Base-by-base conservation (phyloP, 1,284 basidiomycete species). In the Puccinia coronata region DNA sequence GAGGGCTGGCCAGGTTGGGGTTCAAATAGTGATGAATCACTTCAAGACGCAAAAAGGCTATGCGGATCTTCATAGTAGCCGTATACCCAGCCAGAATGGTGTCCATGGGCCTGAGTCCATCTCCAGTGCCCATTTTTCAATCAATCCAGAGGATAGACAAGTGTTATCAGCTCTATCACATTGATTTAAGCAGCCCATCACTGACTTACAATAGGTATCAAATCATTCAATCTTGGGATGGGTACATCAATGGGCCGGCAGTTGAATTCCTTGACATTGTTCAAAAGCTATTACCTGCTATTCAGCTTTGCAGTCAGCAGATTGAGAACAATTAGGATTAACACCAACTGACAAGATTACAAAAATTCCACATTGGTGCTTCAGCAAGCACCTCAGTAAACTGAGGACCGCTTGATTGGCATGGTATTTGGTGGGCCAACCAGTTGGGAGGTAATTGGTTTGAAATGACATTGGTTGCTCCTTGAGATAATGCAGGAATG, bases 211-310 rank as follows among this genome's bases (percentile, higher is more conserved):
- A 63, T 63, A 5, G 34, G 25, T 6, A 63, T 20, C 11, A 63
- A 20, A 16, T 63, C 59, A 14, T 6, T 31, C 34, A 63, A 63
- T 14, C 5, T 12, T 16, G 59, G 59, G 6, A 31, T 6, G 8
- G 59, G 59, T 20, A 14, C 59, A 39, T 63, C n/a, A 6, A 63
- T 63, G 18, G 59, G 28, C 6, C 25, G 25, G 25, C 59, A 20
- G 34, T 63, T 63, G 59, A 63, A 63, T 31, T 31, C 59, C 25
- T 63, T 63, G 59, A 63, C 25, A 12, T 63, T 63, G 59, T 14
- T 63, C 34, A 63, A 31, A 20, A 63, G 59, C 59, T 53, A 20
- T 4, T 20, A 5, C 11, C 12, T 8, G 51, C 23, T 16, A 5
- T 9, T 53, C 18, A 53, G 51, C 18, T 53, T 31, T 4, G 6